Evolutionary conservation across 768 basidiomycete species (phyloP).

Genomic region (Tricholoma sp.): DNA sequence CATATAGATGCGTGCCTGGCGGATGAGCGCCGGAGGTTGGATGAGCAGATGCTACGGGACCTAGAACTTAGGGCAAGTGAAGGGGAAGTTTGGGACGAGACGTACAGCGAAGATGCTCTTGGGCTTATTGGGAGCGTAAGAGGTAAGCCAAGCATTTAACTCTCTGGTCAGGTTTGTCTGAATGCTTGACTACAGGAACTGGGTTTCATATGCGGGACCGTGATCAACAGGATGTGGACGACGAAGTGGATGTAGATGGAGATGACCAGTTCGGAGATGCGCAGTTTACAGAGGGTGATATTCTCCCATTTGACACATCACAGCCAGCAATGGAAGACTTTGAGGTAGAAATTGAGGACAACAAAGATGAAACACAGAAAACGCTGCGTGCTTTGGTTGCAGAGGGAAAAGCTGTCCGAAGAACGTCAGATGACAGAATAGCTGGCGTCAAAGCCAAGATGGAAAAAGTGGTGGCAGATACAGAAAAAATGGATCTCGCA

Average conservation of each 20-base stretch:
- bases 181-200: constrained; percentile 38
- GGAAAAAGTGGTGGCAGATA: constrained; percentile 37
- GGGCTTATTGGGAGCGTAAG: constrained; percentile 45
- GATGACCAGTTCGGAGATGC: constrained; percentile 71
- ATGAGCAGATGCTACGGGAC: constrained; percentile 37
- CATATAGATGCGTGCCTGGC: constrained; percentile 80
- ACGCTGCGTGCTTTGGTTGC: constrained; percentile 51
- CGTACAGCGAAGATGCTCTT: constrained; percentile 23
- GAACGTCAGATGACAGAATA: constrained; percentile 14
- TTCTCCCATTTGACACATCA: constrained; percentile 35
- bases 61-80: constrained; percentile 23
- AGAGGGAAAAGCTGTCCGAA: constrained; percentile 37
- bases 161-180: neutral
- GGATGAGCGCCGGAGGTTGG: constrained; percentile 41
- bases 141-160: constrained; percentile 22
- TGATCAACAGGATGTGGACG: constrained; percentile 63
- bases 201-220: constrained; percentile 66
- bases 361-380: constrained; percentile 30
- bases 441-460: constrained; percentile 25
- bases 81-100: constrained; percentile 26
- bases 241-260: constrained; percentile 77
- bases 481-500: constrained; percentile 42
- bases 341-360: constrained; percentile 39
- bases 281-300: constrained; percentile 75
- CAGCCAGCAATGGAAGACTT: constrained; percentile 28